Percentiles rank a stretch among this genome's conserved stretches.
phyloP scores from a whole-genome alignment of 306 rosid species.

The Pueraria montana region DNA sequence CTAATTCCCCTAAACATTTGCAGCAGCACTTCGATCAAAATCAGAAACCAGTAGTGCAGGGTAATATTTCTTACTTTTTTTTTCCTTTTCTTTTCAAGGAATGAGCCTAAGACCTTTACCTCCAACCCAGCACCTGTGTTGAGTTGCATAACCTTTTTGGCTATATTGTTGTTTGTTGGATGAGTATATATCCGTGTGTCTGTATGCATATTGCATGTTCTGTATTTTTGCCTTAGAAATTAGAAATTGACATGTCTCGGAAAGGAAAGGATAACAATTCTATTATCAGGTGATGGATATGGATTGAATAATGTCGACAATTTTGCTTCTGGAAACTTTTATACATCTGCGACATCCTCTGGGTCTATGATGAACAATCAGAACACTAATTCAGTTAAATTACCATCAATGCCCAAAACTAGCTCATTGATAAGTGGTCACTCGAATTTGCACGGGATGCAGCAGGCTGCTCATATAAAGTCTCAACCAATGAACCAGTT shows the following conservation, averaged over 20 bases:
- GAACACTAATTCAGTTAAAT: constrained; percentile 67
- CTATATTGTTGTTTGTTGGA: constrained; percentile 4
- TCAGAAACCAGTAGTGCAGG: constrained; percentile 71
- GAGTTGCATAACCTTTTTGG: constrained; percentile 21
- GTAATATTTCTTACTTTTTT: constrained; percentile 55
- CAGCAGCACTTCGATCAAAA: constrained; percentile 81
- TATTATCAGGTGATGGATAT: constrained; percentile 83
- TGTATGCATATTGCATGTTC: constrained; percentile 6
- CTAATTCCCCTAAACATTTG: constrained; percentile 75
- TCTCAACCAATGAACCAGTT: constrained; percentile 71
- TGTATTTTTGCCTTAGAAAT: constrained; percentile 7
- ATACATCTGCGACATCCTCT: constrained; percentile 69
- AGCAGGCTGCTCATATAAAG: constrained; percentile 72
- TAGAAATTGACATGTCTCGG: constrained; percentile 39
- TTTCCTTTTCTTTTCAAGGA: background rate
- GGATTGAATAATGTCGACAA: constrained; percentile 75
- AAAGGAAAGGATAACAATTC: constrained; percentile 27
- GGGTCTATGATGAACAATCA: constrained; percentile 84
- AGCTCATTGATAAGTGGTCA: constrained; percentile 69
- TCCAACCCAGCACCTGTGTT: background rate
- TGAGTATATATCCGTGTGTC: constrained; percentile 11
- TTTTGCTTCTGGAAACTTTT: constrained; percentile 77
- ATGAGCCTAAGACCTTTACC: background rate
- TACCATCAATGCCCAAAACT: constrained; percentile 72
- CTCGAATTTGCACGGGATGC: constrained; percentile 72